Conservation (phyloP, 192 early-diverging fungal genomes). For the Coemansia sp. region DNA sequence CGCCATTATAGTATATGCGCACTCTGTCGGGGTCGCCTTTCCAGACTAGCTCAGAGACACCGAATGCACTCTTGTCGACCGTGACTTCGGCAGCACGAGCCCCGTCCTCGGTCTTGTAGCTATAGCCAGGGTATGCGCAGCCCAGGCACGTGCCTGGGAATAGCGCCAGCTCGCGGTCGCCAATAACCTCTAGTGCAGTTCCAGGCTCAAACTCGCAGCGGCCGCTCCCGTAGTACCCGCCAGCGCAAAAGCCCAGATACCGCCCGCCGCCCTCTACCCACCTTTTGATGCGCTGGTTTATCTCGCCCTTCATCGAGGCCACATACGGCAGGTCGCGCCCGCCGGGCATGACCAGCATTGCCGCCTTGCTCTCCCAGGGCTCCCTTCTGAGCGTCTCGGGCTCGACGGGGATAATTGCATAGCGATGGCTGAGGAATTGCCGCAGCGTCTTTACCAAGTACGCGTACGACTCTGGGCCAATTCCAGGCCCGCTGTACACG, state of each 20-base stretch:
- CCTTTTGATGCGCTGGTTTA: constrained; percentile 63
- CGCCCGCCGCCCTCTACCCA: constrained; percentile 79
- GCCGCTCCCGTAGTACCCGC: constrained; percentile 79
- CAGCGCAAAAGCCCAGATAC: constrained; percentile 94
- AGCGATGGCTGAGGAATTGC: constrained; percentile 73
- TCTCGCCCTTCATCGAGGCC: constrained; percentile 65
- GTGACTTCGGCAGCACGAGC: constrained; percentile 64
- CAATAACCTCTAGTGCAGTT: constrained; percentile 66
- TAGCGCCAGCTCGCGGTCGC: constrained; percentile 74
- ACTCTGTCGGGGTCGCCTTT: constrained; percentile 35
- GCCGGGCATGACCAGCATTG: constrained; percentile 87
- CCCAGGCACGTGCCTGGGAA: constrained; percentile 72
- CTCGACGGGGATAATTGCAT: constrained; percentile 89
- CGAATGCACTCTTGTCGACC: constrained; percentile 39
- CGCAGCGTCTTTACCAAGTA: constrained; percentile 66
- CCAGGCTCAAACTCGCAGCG: constrained; percentile 80
- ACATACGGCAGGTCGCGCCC: constrained; percentile 87
- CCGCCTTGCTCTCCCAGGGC: constrained; percentile 90
- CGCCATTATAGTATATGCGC: constrained; percentile 73
- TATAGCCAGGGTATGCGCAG: constrained; percentile 78
- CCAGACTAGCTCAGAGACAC: constrained; percentile 37
- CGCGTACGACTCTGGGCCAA: constrained; percentile 36
- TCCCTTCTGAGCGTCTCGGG: constrained; percentile 67
- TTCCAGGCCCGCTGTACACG: constrained; percentile 54
- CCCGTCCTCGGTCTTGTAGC: constrained; percentile 81